Evolutionary conservation across 441 rosid species (phyloP), one percentile per base, ranked within the genome.

Genomic region (Croton laevigatus): DNA sequence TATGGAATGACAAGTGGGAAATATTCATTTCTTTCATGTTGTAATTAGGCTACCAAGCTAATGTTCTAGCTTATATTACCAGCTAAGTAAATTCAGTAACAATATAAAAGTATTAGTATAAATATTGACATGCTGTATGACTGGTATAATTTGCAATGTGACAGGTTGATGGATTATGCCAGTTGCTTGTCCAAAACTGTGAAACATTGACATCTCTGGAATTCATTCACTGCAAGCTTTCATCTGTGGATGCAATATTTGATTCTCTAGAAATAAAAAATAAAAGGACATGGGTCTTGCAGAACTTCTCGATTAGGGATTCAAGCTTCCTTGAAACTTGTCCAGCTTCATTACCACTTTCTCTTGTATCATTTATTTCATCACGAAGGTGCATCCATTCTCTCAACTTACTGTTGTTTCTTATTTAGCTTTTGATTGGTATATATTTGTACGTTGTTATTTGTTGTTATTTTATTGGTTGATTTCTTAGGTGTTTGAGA

Each of bases 101-200:
- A 42, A 52, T 20, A 14, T 71, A 2, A 52, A 27, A 3, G 6
- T 71, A 5, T 44, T 63, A 34, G 32, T 40, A 8, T 34, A 34
- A 49, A 60, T 17, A 60, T 46, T 48, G 37, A 37, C 66, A 48
- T 66, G 32, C 23, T 62, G 57, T 55, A 62, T 74, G 46, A 37
- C 73, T 46, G 52, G 51, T 49, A 63, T 72, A 44, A 68, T 76
- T 68, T 59, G 68, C 65, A 45, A 78, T 71, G 23, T 71, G 52
- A 60, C 88, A 91, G 98, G 88, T 88, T 75, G 84, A 81, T 68
- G 90, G 88, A 64, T 83, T 89, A 75, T 86, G 91, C 87, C 78
- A 85, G 68, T 86, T 94, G 76, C 79, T 92, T 77, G 70, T 71
- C 65, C 91, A 90, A 83, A 89, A 86, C 75, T 62, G 64, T 54